Conservation (phyloP, 768 basidiomycete genomes). For the Tylopilus balloui region DNA sequence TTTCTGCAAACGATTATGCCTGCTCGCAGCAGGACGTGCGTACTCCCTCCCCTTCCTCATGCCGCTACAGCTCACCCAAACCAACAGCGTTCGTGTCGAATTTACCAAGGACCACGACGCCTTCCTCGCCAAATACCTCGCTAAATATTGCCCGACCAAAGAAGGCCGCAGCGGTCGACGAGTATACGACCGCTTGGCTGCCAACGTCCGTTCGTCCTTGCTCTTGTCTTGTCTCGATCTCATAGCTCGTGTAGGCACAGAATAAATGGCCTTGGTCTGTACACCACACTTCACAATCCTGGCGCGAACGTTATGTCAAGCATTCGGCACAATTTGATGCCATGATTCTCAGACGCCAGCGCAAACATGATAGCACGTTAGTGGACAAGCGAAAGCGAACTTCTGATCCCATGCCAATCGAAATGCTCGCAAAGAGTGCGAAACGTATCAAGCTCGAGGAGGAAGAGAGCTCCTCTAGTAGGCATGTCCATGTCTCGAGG, state of each 20-base stretch:
- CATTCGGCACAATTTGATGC: slow-evolving; percentile 40
- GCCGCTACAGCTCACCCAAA: neutral
- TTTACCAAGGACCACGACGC: slow-evolving; percentile 42
- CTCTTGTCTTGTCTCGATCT: neutral
- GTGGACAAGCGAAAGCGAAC: slow-evolving; percentile 4
- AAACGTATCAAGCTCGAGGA: slow-evolving; percentile 11
- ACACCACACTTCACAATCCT: slow-evolving; percentile 54
- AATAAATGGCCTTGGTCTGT: slow-evolving; percentile 49
- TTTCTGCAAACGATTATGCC: neutral
- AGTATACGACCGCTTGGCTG: slow-evolving; percentile 40
- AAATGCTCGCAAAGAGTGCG: neutral
- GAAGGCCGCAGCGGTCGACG: slow-evolving; percentile 43
- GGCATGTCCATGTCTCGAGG: slow-evolving; percentile 2
- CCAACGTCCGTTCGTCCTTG: slow-evolving; percentile 39
- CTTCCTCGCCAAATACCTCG: slow-evolving; percentile 44
- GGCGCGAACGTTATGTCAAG: slow-evolving; percentile 58
- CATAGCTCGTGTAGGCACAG: slow-evolving; percentile 28
- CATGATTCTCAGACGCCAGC: slow-evolving; percentile 39
- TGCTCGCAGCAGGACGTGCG: neutral
- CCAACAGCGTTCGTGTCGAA: slow-evolving; percentile 18
- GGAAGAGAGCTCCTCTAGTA: neutral
- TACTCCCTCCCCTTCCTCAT: neutral
- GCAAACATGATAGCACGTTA: slow-evolving; percentile 23
- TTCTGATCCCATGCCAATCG: neutral
- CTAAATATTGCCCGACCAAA: slow-evolving; percentile 39